Evolutionary conservation across 768 basidiomycete genomes (phyloP), one percentile per base, ranked within the genome.

Genomic region (Serendipita sp.): DNA sequence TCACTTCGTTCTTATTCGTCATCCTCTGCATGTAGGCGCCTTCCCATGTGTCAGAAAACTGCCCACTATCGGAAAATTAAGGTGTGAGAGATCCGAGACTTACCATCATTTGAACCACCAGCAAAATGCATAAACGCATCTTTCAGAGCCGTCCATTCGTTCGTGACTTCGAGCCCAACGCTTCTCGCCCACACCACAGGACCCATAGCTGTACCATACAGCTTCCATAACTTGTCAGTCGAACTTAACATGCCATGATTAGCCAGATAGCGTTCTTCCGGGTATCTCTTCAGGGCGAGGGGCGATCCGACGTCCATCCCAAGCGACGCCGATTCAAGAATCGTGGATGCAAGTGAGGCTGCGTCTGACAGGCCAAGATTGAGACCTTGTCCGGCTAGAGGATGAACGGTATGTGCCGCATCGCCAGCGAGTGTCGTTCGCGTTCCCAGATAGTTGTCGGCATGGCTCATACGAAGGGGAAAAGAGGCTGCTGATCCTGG

Each of bases 361-460:
- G 86, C 90, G 72, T 99, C 95, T 1, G 78, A 86, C 34, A 99
- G 77, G n/a, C 95, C 96, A 71, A 95, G 76, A 73, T 99, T 98
- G 46, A 98, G 78, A 0, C 95, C 96, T 72, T 98, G 95, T 1
- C 96, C 96, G 0, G 94, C 95, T 32, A 98, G 82, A 1, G 96
- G 95, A 71, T 98, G 95, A 1, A 92, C 78, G 0, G 90, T 91
- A 71, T 98, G 96, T 16, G 94, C 96, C 1, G 95, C 94, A 74
- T 99, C 96, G 1, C 96, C 96, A 1, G 98, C 82, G 5, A 98
- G 83, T 1, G 86, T 93, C 0, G 90, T 94, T 3, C 95, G 81
- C 70, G 85, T 85, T 15, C 93, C 92, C 48, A 94, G 76, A 73
- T 99, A 98, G 0, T 80, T 74, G 44, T 93, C 89, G 1, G 90